phyloP scores from a whole-genome alignment of 495 filamentous ascomycete genomes.

The Hyaloscypha variabilis region DNA sequence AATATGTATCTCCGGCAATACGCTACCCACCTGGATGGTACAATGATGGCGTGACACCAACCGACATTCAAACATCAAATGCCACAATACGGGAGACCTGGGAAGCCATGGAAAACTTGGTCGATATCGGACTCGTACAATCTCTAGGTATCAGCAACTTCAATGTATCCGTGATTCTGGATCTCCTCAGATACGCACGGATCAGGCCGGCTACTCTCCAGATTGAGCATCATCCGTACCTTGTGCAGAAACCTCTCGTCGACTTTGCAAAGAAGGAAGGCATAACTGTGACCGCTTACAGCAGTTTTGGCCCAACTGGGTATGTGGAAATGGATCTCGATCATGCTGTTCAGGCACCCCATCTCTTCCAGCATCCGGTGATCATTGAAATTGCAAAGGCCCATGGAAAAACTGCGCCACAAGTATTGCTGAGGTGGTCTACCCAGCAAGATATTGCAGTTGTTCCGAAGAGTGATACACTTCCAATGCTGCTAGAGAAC shows the following conservation, averaged over 20 bases:
- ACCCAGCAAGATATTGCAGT: constrained; percentile 83
- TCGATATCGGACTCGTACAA: no score
- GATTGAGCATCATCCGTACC: constrained; percentile 97
- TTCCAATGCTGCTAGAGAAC: constrained; percentile 55
- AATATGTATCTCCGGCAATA: no score
- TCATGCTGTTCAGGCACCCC: constrained; percentile 59
- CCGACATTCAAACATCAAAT: no score
- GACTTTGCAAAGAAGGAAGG: constrained; percentile 68
- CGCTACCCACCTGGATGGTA: no score
- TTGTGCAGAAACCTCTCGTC: constrained; percentile 75
- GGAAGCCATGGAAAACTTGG: no score
- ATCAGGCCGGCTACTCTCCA: constrained; percentile 80
- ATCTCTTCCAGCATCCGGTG: constrained; percentile 67
- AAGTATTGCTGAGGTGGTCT: constrained; percentile 86
- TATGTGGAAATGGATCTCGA: constrained; percentile 78
- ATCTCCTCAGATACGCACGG: constrained; percentile 79
- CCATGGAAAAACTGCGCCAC: constrained; percentile 72
- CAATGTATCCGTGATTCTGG: no score
- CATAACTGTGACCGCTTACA: constrained; percentile 84
- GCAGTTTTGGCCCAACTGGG: constrained; percentile 80
- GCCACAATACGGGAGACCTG: no score
- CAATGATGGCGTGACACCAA: no score
- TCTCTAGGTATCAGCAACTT: no score
- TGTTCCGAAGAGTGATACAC: constrained; percentile 70
- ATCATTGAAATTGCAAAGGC: constrained; percentile 68